Conservation (phyloP, 2,329 filamentous ascomycete species). For the Fusarium staphyleae region DNA sequence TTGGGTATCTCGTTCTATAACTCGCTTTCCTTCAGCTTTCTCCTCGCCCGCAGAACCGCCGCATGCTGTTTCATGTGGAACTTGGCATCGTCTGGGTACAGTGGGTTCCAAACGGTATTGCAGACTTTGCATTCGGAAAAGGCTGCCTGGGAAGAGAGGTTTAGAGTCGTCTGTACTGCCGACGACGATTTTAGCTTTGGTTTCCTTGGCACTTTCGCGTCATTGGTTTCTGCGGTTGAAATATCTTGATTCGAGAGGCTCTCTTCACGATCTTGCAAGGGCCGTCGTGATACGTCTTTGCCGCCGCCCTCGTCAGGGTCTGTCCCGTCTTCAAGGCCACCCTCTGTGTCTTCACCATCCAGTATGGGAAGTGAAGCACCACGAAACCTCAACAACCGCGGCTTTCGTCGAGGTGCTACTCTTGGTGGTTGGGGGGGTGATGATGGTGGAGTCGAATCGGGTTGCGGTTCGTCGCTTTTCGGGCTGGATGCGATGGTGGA, state of each 20-base stretch:
- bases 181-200: conserved; percentile 34
- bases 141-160: conserved; percentile 50
- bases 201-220: conserved; percentile 26
- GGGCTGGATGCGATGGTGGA: conserved; percentile 14
- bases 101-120: conserved; percentile 54
- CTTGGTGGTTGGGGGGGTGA: conserved; percentile 19
- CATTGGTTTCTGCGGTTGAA: conserved; percentile 7
- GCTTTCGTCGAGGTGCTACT: conserved; percentile 28
- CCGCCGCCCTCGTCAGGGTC: neutral
- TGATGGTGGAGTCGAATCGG: conserved; percentile 34
- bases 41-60: conserved; percentile 42
- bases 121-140: conserved; percentile 55
- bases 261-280: neutral
- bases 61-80: conserved; percentile 52
- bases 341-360: conserved; percentile 7
- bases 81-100: conserved; percentile 54
- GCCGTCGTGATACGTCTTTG: neutral
- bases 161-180: conserved; percentile 53
- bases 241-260: conserved; percentile 6
- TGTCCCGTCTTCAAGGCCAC: neutral
- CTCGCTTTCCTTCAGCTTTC: conserved; percentile 32
- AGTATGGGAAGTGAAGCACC: conserved; percentile 26
- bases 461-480: conserved; percentile 25
- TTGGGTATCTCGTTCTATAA: conserved; percentile 38
- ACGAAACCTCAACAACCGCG: conserved; percentile 43